These are phyloP conservation scores for Plantago coronopus DNA, from an alignment of 305 asterid genomes.

Conservation along the genomic window DNA sequence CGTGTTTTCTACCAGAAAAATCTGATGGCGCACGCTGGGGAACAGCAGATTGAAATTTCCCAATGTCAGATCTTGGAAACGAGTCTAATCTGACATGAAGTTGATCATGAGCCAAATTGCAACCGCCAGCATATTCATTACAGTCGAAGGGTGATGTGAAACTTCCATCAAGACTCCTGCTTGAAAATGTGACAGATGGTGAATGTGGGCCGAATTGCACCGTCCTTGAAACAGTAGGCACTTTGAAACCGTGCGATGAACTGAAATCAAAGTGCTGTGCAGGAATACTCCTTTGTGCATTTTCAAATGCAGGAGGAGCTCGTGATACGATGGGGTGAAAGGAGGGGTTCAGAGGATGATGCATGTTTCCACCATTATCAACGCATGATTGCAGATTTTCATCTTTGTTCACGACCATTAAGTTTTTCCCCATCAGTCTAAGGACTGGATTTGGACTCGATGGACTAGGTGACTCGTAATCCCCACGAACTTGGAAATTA, in stretches of 20 bases:
- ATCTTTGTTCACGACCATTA: constrained; percentile 72
- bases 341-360: constrained; percentile 24
- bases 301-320: constrained; percentile 26
- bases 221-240: constrained; percentile 30
- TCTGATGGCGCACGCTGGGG: constrained; percentile 22
- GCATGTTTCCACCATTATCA: constrained; percentile 31
- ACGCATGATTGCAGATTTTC: constrained; percentile 29
- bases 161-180: constrained; percentile 25
- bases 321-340: constrained; percentile 29
- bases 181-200: constrained; percentile 31
- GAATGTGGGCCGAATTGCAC: constrained; percentile 27
- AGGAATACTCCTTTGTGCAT: constrained; percentile 22
- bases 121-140: constrained; percentile 30
- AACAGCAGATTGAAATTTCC: constrained; percentile 23
- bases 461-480: constrained; percentile 48
- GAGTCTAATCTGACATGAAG: constrained; percentile 16
- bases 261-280: constrained; percentile 37
- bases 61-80: constrained; percentile 24
- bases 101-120: constrained; percentile 20
- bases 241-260: constrained; percentile 34
- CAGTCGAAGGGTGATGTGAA: constrained; percentile 28
- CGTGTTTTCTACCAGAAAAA: constrained; percentile 26
- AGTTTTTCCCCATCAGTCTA: constrained; percentile 91
- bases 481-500: constrained; percentile 32
- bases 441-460: constrained; percentile 61